Base-by-base conservation (phyloP, 805 yeast species). In the Candida yuanshanica region DNA sequence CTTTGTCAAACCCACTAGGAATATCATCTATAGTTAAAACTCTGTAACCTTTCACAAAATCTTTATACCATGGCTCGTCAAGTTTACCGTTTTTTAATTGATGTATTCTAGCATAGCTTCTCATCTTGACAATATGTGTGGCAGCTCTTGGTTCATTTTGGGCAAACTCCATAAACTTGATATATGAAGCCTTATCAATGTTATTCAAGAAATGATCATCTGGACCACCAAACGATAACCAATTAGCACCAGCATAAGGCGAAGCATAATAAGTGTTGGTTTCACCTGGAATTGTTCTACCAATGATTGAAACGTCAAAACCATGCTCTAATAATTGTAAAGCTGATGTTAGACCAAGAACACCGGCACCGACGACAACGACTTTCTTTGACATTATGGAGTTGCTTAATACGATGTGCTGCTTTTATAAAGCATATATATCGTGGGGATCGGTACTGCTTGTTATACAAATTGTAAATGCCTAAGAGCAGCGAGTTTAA, bases 221-320 rank as follows among this genome's bases (percentile, higher is more conserved):
- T 1, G 46, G 43, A 1, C 50, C 32, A 2, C 84, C 86, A 60
- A 78, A 77, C 11, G 83, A 74, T 36, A 65, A 68, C 85, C 87
- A 81, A 50, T 81, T 77, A 35, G 87, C 89, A 4, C 88, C 88
- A 0, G 87, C 88, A 55, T 68, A 75, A 4, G 87, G 86, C 0
- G 83, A 77, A 3, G 84, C 70, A 53, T 77, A 81, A 9, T 69
- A 69, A 32, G 70, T 63, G 38, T 70, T 69, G 23, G 64, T 53
- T 39, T 80, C 85, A 1, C 83, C 82, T 2, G 85, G 85, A 21
- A 79, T 55, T 46, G 71, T 62, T 21, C 63, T 58, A 1, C 72
- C 72, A 2, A 75, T 50, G 20, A 75, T 59, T 2, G 70, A 62
- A 7, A 74, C 72, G 18, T 60, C 59, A 46, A 71, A 66, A 5